These are phyloP conservation scores for Eutypella sp. DNA, from an alignment of 2,329 filamentous ascomycete species.

Conservation along the genomic window DNA sequence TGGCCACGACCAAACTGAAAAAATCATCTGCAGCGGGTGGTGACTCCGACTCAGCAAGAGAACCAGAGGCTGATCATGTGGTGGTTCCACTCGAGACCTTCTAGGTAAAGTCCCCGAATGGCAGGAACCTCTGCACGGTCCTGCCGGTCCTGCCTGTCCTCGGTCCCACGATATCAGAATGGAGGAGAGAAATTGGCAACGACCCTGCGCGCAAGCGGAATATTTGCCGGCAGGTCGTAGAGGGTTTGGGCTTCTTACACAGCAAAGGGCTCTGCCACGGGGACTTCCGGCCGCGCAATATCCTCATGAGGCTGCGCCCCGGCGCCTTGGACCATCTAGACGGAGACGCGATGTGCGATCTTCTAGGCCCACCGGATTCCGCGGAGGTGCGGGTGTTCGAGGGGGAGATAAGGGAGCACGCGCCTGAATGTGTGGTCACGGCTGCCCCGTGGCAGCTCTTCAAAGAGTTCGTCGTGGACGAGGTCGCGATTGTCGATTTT, in stretches of 20 bases:
- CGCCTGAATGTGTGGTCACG: too few relatives aligned
- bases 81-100: conserved; percentile 6
- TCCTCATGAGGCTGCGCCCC: conserved; percentile 8
- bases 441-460: too few relatives aligned
- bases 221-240: conserved; percentile 6
- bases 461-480: conserved; percentile 7
- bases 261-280: conserved; percentile 10
- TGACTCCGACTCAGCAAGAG: conserved; percentile 1
- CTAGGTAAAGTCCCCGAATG: conserved; percentile 9
- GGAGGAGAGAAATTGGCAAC: background rate
- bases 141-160: conserved; percentile 5
- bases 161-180: conserved; percentile 4
- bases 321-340: conserved; percentile 4
- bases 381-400: background rate
- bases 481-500: conserved; percentile 12
- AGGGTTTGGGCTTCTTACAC: conserved; percentile 8
- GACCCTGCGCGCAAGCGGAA: conserved; percentile 1
- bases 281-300: conserved; percentile 8
- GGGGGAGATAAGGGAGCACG: background rate
- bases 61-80: too few relatives aligned
- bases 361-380: background rate
- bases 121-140: conserved; percentile 10
- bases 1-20: background rate
- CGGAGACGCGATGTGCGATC: conserved; percentile 1
- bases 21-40: background rate